A percentile compares a stretch with the other conserved stretches of the same genome.
Evolutionary conservation across 495 filamentous ascomycete species (phyloP).

Genomic region (Tetracladium marchalianum): DNA sequence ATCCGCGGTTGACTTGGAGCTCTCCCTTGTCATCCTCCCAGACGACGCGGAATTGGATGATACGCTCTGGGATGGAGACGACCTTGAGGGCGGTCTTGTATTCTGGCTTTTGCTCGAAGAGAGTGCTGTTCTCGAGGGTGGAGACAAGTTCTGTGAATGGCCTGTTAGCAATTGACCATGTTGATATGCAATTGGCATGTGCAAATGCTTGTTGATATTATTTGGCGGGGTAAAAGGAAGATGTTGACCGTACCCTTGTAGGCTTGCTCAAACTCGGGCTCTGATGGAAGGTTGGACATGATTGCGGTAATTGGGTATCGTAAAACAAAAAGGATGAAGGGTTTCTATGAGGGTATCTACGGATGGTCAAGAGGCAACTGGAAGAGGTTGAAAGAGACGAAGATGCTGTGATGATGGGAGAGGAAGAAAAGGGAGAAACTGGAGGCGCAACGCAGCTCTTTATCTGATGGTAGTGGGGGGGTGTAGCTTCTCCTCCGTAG

Average conservation of each 20-base stretch:
- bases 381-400: not conserved
- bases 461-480: no score
- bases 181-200: not conserved
- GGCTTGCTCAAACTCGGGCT: constrained; percentile 99
- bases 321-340: not conserved
- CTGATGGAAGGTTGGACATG: constrained; percentile 78
- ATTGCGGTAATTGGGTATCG: constrained; percentile 15
- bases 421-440: not conserved
- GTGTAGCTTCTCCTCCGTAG: no score
- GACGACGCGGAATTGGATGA: constrained; percentile 94
- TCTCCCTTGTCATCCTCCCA: constrained; percentile 92
- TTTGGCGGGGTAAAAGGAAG: not conserved
- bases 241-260: constrained; percentile 64
- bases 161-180: constrained; percentile 1
- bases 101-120: constrained; percentile 90
- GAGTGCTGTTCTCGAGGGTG: constrained; percentile 84
- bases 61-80: constrained; percentile 84
- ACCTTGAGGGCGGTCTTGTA: constrained; percentile 84
- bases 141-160: constrained; percentile 68
- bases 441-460: not conserved
- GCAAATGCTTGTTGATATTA: no score
- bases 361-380: not conserved
- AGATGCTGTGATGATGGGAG: not conserved
- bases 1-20: constrained; percentile 91
- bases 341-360: not conserved